Conservation (phyloP, 257 asterid genomes). For the Forsythia viridissima region DNA sequence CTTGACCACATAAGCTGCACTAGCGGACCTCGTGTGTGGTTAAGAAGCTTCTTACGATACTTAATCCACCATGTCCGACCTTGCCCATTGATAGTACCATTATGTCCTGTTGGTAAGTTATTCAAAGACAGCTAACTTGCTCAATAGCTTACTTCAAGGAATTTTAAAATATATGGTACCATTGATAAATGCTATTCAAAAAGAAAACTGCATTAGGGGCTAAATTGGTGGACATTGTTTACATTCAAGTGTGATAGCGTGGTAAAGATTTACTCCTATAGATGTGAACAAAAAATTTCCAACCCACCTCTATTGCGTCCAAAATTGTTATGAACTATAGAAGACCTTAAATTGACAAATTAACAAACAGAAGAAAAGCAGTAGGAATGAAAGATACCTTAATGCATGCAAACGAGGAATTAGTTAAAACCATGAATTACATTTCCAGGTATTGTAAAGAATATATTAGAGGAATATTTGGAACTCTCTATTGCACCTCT, state of each 20-base stretch:
- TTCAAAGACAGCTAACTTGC: constrained; percentile 17
- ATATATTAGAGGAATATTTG: neutral
- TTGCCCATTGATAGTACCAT: constrained; percentile 90
- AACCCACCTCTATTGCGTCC: neutral
- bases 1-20: constrained; percentile 97
- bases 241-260: neutral
- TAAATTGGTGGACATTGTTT: neutral
- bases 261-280: neutral
- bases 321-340: too few species aligned
- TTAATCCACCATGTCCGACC: constrained; percentile 93
- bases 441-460: neutral
- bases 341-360: neutral
- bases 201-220: neutral
- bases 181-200: neutral
- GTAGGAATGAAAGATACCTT: neutral
- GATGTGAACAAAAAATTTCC: neutral
- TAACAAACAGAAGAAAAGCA: neutral
- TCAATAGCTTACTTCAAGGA: neutral
- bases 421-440: neutral
- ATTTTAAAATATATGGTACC: neutral
- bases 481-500: neutral
- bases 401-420: neutral
- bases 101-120: constrained; percentile 62
- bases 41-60: constrained; percentile 54
- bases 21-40: constrained; percentile 89